These are phyloP conservation scores for Verticillium isaacii DNA, from an alignment of 2,329 filamentous ascomycete genomes.

Conservation along the genomic window DNA sequence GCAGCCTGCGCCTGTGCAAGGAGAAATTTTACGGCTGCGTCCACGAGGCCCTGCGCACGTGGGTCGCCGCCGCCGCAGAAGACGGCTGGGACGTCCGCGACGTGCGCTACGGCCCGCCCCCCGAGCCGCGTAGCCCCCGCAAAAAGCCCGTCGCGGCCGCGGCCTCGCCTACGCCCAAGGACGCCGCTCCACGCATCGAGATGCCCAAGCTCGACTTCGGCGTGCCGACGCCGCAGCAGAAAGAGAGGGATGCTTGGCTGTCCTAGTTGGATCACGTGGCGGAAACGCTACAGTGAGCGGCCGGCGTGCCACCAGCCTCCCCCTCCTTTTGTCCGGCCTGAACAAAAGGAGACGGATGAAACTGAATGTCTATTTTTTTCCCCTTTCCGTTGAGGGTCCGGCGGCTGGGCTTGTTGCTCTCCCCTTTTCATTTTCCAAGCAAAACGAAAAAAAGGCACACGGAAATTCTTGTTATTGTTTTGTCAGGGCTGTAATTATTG, in stretches of 20 bases:
- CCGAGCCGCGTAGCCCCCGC: conserved; percentile 38
- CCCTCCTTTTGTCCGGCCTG: neutral
- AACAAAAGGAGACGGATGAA: neutral
- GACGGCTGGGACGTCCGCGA: conserved; percentile 83
- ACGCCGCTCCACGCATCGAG: conserved; percentile 57
- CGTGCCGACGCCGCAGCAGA: conserved; percentile 21
- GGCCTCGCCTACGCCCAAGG: conserved; percentile 29
- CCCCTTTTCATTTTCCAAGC: conserved; percentile 10
- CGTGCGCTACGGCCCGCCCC: conserved; percentile 68
- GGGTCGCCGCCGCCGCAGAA: conserved; percentile 81
- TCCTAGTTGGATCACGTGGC: conserved; percentile 1
- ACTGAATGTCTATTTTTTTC: neutral
- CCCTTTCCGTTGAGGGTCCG: conserved; percentile 1
- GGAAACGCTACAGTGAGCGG: neutral
- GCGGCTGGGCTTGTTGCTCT: conserved; percentile 6
- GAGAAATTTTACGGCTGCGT: conserved; percentile 95
- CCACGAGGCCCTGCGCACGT: conserved; percentile 82
- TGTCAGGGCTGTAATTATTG: conserved; percentile 10
- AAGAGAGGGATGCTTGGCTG: conserved; percentile 24
- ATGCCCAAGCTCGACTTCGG: conserved; percentile 52
- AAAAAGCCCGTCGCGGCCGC: conserved; percentile 33
- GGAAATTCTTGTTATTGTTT: conserved; percentile 4
- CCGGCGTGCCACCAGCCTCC: neutral
- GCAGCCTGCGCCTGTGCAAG: conserved; percentile 83
- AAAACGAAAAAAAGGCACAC: neutral